A percentile compares a stretch with the other conserved stretches of the same genome.
These are phyloP conservation scores for Paralagenidium karlingii DNA, from an alignment of 352 stramenopile genomes.

Conservation along the genomic window DNA sequence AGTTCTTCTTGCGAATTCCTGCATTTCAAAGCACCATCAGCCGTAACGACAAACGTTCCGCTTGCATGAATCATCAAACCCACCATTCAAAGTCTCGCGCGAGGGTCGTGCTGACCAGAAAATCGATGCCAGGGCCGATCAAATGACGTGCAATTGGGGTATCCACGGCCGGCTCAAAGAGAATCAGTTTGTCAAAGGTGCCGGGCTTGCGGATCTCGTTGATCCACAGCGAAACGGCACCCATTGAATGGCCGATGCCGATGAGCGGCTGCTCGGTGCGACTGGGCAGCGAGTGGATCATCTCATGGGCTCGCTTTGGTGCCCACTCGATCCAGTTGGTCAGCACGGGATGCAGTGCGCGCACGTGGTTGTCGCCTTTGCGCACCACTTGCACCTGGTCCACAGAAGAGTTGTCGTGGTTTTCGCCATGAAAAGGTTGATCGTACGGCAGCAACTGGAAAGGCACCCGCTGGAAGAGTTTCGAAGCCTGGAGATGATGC, in stretches of 20 bases:
- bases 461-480: conserved; percentile 9
- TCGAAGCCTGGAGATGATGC: conserved; percentile 15
- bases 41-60: no score
- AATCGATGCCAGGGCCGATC: no score
- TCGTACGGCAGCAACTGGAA: conserved; percentile 16
- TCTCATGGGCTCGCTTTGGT: no score
- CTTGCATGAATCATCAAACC: no score
- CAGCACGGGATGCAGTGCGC: no score
- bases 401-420: no score
- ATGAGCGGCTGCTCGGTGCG: conserved; percentile 19
- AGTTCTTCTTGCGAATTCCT: no score
- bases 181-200: conserved; percentile 26
- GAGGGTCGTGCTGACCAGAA: conserved; percentile 17
- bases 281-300: no score
- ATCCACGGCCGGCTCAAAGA: conserved; percentile 23
- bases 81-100: conserved; percentile 16
- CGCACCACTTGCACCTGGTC: no score
- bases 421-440: conserved; percentile 34
- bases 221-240: conserved; percentile 20
- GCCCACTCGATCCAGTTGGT: no score
- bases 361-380: no score
- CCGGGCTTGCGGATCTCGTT: conserved; percentile 16
- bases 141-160: conserved; percentile 5
- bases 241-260: conserved; percentile 35
- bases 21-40: no score